Base-by-base conservation (phyloP, 2,329 filamentous ascomycete genomes). In the Aspergillus intermedius region DNA sequence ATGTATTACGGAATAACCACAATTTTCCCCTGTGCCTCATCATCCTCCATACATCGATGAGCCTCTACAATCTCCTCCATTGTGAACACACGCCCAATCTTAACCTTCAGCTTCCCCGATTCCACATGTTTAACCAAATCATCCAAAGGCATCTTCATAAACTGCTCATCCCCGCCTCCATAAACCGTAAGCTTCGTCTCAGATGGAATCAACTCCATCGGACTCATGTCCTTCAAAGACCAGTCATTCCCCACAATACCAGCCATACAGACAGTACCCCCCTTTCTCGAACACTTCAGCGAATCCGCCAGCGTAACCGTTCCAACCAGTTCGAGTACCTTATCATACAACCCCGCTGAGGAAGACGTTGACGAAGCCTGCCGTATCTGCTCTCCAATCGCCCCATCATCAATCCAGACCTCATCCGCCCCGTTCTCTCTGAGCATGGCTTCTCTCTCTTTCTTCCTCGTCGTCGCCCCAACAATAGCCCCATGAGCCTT, bases 281-380 rank as follows among this genome's bases (percentile, higher is more conserved):
- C 64, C 23, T 60, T 48, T 30, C 60, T 63, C 1, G 62, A 61
- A 59, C 72, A 74, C 17, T 59, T 52, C 47, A 77, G 50, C n/a
- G 72, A 75, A 51, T 77, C 75, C 4, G 60, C 53, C 21, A 77
- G 53, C 0, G 69, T 73, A 2, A 61, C 66, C 1, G 67, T 68
- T 0, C 74, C 75, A 19, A 75, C 63, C 7, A 78, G 59, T 56
- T 78, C 74, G 12, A 77, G 62, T 4, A 76, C 66, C 50, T 76
- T 76, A 50, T 75, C 67, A 30, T 69, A 73, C 9, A 61, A 63
- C 15, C 62, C 5, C 21, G 23, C 22, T n/a, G 40, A 23, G 25
- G 13, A 6, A 0, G 53, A 46, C 40, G 55, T 54, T 25, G 57
- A 45, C 42, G 42, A 44, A 5, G 22, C 19, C 19, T 59, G 56